These are phyloP conservation scores for Euphorbia pulcherrima DNA, from an alignment of 345 rosid species.

Conservation along the genomic window DNA sequence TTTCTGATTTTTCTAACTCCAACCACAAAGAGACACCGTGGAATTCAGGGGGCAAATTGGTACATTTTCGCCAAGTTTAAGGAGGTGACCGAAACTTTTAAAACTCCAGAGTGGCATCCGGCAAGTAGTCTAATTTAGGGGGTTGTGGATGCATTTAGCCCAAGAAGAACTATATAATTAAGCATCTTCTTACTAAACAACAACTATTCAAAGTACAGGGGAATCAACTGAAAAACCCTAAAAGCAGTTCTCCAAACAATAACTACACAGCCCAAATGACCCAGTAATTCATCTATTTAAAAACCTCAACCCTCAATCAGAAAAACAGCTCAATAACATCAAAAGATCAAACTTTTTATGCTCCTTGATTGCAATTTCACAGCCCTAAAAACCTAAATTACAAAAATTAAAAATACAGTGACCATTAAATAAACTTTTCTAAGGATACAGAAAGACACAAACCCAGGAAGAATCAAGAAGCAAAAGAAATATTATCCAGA, in stretches of 20 bases:
- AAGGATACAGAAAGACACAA: not conserved
- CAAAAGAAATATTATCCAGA: not conserved
- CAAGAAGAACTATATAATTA: too few species aligned
- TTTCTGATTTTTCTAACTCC: too few species aligned
- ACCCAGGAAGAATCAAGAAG: not conserved
- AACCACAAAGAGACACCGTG: too few species aligned
- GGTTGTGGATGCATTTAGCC: too few species aligned
- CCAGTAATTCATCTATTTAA: not conserved
- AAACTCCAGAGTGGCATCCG: too few species aligned
- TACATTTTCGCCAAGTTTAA: too few species aligned
- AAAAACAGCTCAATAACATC: not conserved
- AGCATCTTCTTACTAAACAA: not conserved
- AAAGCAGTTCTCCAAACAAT: not conserved
- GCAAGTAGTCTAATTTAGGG: too few species aligned
- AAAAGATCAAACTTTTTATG: not conserved
- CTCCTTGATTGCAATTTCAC: not conserved
- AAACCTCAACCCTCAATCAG: not conserved
- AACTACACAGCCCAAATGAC: not conserved
- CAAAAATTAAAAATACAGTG: not conserved
- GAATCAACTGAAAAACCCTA: not conserved
- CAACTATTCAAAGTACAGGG: not conserved
- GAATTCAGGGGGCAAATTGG: too few species aligned
- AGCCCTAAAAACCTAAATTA: not conserved
- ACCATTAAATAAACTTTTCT: not conserved
- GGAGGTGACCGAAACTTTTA: too few species aligned